Evolutionary conservation across 768 basidiomycete genomes (phyloP).

Genomic region (Punctularia strigosozonata): DNA sequence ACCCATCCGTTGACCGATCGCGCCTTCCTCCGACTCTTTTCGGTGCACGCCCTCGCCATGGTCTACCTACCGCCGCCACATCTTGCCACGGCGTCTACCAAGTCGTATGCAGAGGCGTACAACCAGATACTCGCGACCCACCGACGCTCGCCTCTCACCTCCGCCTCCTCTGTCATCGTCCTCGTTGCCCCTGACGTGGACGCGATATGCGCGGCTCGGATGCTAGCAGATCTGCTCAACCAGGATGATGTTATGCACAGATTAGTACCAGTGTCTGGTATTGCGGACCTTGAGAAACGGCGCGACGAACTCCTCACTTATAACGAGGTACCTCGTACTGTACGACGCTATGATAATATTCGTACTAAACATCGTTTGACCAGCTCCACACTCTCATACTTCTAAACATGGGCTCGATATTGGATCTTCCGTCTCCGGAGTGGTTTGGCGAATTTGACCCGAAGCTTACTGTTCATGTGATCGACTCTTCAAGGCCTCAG

Average conservation of each 20-base stretch:
- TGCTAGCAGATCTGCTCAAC: constrained; percentile 81
- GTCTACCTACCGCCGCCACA: constrained; percentile 68
- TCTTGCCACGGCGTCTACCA: constrained; percentile 39
- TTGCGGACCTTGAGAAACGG: constrained; percentile 58
- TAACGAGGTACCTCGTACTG: constrained; percentile 41
- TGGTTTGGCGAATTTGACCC: constrained; percentile 69
- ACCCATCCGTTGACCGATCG: too few relatives aligned
- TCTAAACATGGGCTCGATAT: constrained; percentile 83
- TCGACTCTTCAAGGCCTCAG: constrained; percentile 88
- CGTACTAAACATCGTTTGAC: constrained; percentile 1
- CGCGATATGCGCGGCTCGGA: constrained; percentile 81
- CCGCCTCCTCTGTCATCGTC: constrained; percentile 75
- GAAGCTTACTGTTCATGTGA: constrained; percentile 72
- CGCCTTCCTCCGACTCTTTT: too few relatives aligned
- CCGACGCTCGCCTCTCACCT: constrained; percentile 59
- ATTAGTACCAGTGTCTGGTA: constrained; percentile 81
- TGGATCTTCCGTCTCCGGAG: constrained; percentile 62
- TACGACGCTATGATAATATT: constrained; percentile 2
- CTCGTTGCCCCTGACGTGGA: constrained; percentile 89
- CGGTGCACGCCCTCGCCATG: constrained; percentile 28
- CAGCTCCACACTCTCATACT: constrained; percentile 86
- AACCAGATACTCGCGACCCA: constrained; percentile 58
- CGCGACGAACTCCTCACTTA: constrained; percentile 55
- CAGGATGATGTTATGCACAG: constrained; percentile 92
- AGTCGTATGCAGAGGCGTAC: constrained; percentile 69